Conservation (phyloP, 2,329 filamentous ascomycete genomes). For the Hawksworthiomyces lignivorus region DNA sequence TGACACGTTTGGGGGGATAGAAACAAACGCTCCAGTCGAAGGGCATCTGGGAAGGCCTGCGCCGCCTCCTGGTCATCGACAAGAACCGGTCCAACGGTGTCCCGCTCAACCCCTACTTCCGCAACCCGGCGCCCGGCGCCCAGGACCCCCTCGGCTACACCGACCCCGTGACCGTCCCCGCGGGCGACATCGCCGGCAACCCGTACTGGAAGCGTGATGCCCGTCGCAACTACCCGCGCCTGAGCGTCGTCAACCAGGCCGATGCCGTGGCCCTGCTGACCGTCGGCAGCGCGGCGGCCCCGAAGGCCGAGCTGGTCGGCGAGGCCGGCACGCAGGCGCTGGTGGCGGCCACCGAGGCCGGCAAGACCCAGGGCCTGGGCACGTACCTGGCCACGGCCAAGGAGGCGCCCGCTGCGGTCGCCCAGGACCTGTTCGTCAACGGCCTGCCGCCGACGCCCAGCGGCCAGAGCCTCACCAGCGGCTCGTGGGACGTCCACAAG, state of each 20-base stretch:
- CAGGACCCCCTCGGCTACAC: constrained; percentile 65
- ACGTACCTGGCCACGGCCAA: constrained; percentile 57
- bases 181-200: constrained; percentile 82
- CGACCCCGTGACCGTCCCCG: constrained; percentile 77
- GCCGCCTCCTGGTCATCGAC: constrained; percentile 71
- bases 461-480: constrained; percentile 49
- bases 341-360: constrained; percentile 67
- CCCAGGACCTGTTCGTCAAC: constrained; percentile 57
- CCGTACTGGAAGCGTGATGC: constrained; percentile 93
- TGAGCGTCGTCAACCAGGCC: constrained; percentile 72
- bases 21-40: constrained; percentile 93
- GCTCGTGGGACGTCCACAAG: constrained; percentile 59
- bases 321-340: constrained; percentile 56
- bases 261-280: constrained; percentile 79
- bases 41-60: constrained; percentile 81
- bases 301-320: constrained; percentile 73
- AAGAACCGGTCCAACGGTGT: constrained; percentile 84
- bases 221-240: constrained; percentile 72
- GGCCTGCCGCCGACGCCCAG: constrained; percentile 83
- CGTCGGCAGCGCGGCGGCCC: constrained; percentile 72
- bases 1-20: too few relatives aligned
- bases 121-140: constrained; percentile 72
- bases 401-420: constrained; percentile 34
- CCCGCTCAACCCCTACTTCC: constrained; percentile 87
- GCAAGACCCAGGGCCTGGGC: constrained; percentile 62